Conservation (phyloP, 345 rosid genomes). For the Combretum micranthum region DNA sequence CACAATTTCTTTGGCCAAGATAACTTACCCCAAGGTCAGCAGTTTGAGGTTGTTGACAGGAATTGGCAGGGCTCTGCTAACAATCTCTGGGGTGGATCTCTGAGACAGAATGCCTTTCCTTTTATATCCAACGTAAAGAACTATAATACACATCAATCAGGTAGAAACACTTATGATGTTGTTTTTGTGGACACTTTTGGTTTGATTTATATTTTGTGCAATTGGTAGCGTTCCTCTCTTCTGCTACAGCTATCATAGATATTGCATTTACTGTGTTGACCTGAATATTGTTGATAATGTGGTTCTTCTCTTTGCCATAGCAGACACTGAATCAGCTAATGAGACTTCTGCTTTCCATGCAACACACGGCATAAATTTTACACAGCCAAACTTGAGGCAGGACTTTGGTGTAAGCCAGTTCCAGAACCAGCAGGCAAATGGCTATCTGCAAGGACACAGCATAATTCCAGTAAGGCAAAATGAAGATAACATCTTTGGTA, state of each 20-base stretch:
- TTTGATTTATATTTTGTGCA: slow-evolving; percentile 1
- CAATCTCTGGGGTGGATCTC: slow-evolving; percentile 49
- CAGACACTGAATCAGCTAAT: slow-evolving; percentile 52
- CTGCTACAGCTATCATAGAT: not conserved
- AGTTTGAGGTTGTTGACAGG: slow-evolving; percentile 54
- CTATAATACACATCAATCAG: slow-evolving; percentile 47
- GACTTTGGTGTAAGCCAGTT: slow-evolving; percentile 48
- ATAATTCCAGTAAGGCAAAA: slow-evolving; percentile 39
- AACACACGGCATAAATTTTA: slow-evolving; percentile 47
- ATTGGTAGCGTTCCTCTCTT: not conserved
- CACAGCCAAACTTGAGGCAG: slow-evolving; percentile 42
- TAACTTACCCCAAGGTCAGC: slow-evolving; percentile 58
- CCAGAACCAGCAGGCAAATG: slow-evolving; percentile 60
- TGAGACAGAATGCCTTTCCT: slow-evolving; percentile 52
- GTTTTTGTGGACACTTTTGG: slow-evolving; percentile 5
- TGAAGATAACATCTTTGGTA: slow-evolving; percentile 55
- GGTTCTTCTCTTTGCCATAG: slow-evolving; percentile 32
- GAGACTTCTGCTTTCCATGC: slow-evolving; percentile 42
- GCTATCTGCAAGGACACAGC: slow-evolving; percentile 57
- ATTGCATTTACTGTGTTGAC: not conserved
- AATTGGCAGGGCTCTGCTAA: slow-evolving; percentile 54
- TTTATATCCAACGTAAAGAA: slow-evolving; percentile 47
- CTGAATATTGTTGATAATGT: not conserved
- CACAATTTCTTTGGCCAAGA: slow-evolving; percentile 83
- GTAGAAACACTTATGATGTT: slow-evolving; percentile 27